Base-by-base conservation (phyloP, 352 stramenopile genomes). In the Globisporangium middletonii region DNA sequence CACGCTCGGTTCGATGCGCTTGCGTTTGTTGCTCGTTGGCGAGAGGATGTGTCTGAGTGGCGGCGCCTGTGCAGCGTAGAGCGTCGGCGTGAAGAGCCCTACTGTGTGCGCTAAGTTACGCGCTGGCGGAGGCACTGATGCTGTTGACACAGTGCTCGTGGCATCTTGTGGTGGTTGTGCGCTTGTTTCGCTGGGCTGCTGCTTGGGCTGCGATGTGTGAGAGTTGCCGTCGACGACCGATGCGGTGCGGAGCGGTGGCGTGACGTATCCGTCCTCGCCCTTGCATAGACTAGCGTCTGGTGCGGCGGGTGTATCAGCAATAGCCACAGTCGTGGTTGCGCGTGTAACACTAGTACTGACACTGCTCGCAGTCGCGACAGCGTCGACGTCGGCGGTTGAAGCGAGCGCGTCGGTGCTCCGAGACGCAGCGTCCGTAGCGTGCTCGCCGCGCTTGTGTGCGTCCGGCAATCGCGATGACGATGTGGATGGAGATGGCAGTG, bases 211-310 rank as follows among this genome's bases (percentile, higher is more conserved):
- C 13, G 9, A 4, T 23, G 33, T 28, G 23, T 5, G 12, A 16
- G 38, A 51, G 49, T 0, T 53, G 44, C 2, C 52, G 19, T 63
- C 57, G 2, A 18, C 50, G 19, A 46, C 8, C 48, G 55, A 57
- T 4, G 30, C 57, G 12, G 45, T 26, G 28, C 57, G 57, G 26
- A 63, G 48, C 49, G 57, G 57, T 26, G 57, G 57, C 23, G 57
- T 63, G 41, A 63, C 43, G 28, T 57, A 63, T 6, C 57, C 57
- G 43, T 57, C 48, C 27, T 63, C 57, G 4, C 38, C 15, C n/a
- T 46, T 8, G 18, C 41, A 46, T 13, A 23, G 18, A 46, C 41
- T 46, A 8, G 41, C 13, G 41, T 23, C 41, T 15, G 41, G 18
- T 5, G 41, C 18, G n/a, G 13, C 13, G 41, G 41, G 6, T 5